phyloP scores from a whole-genome alignment of 179 eudicot species.

The Monotropa hypopitys region DNA sequence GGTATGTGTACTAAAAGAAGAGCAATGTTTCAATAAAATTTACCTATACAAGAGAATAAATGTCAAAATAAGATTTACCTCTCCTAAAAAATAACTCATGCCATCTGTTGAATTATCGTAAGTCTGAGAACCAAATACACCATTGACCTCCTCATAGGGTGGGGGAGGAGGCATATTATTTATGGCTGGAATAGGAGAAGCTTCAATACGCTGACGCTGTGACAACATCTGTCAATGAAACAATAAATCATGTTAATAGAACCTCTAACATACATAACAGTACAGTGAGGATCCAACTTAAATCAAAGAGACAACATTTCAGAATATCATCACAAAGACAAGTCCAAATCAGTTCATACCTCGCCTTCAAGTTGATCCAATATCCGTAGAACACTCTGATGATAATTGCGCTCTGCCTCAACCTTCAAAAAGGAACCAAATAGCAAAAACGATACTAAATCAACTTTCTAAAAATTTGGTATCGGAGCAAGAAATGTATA shows the following conservation, averaged over 20 bases:
- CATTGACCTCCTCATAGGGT: constrained; percentile 54
- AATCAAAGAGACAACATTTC: background rate
- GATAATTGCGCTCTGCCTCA: constrained; percentile 74
- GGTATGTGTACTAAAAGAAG: background rate
- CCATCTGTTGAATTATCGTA: constrained; percentile 55
- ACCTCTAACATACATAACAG: constrained; percentile 4
- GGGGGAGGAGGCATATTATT: constrained; percentile 58
- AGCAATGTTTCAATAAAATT: background rate
- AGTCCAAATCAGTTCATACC: constrained; percentile 26
- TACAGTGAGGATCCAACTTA: background rate
- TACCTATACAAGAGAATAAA: background rate
- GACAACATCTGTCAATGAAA: constrained; percentile 23
- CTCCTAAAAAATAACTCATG: constrained; percentile 80
- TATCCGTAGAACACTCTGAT: constrained; percentile 62
- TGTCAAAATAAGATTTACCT: constrained; percentile 31
- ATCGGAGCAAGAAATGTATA: background rate
- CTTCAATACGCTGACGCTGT: constrained; percentile 72
- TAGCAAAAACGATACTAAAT: background rate
- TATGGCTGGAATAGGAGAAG: constrained; percentile 43
- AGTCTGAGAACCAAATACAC: constrained; percentile 42
- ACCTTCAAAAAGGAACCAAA: constrained; percentile 32
- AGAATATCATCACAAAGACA: background rate
- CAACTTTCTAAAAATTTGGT: background rate
- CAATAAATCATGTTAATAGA: background rate
- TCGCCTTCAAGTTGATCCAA: constrained; percentile 82